Evolutionary conservation across 2,329 filamentous ascomycete genomes (phyloP), one percentile per base, ranked within the genome.

Genomic region (Penicillium sp.): DNA sequence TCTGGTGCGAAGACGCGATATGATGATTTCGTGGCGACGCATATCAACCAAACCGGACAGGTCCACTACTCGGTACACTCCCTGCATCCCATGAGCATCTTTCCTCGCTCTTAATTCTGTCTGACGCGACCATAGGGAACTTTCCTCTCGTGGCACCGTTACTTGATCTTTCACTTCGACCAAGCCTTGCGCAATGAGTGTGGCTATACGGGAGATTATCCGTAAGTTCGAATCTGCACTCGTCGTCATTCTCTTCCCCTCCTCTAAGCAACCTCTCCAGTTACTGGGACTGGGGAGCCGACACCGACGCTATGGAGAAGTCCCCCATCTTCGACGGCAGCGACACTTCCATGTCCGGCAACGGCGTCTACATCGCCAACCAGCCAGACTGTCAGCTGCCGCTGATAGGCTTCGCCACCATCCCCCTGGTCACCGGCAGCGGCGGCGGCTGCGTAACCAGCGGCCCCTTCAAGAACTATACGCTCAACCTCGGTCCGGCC

Each of bases 261-360:
- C 2, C n/a, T 13, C 21, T 13, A 10, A 10, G 7, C 1, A 4
- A n/a, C 13, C 21, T 23, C 7, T 29, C 25, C 44, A 57, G 21
- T 4, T 77, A 76, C 53, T 73, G 71, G 68, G 65, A 74, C 54
- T 76, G 71, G 71, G 52, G 60, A 4, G 59, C 64, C 15, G 68
- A 64, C 31, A 62, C 64, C 20, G 42, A 48, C 7, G 54, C 58
- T n/a, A 55, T 69, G 31, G 49, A 60, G 29, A 65, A 56, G 47
- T 75, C 71, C 1, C 60, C 72, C 8, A 57, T 77, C 37, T 76
- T 75, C 44, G 72, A 77, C 45, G 74, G 75, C n/a, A 72, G 65
- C 37, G 67, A 63, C 1, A 63, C 59, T 6, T 72, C 67, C 13
- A 62, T 76, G 49, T 65, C 64, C 4, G 72, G 73, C 8, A 70